Base-by-base conservation (phyloP, 768 basidiomycete genomes). In the Psilocybe tampanensis region DNA sequence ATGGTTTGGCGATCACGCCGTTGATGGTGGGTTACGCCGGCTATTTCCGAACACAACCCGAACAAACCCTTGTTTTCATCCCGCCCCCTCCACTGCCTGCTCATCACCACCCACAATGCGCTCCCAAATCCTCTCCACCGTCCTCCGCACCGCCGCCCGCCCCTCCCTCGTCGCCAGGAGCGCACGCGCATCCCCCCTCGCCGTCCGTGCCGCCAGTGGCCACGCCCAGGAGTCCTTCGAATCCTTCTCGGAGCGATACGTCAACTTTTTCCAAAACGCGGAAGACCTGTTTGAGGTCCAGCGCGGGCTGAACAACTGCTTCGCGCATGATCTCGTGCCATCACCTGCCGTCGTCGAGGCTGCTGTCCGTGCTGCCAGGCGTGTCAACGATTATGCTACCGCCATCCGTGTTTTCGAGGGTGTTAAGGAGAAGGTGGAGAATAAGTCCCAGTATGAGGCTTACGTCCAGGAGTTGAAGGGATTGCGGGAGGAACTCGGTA, bases 261-360 rank as follows among this genome's bases (percentile, higher is more conserved):
- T 94, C 69, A 80, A 80, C 62, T 99, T 99, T 77, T 99, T 99
- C 84, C 76, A 91, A 69, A 82, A 85, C 54, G 94, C 94, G 47
- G 87, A 94, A 69, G 97, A 99, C 77, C 84, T 98, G 56, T 99
- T 99, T 70, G 97, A 99, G 80, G 90, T 99, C 62, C 96, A 99
- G 77, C 92, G 97, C 49, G 97, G 97, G 36, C 80, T 99, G 67
- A 98, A 99, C 83, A 99, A 99, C 83, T 98, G 95, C 80, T 99
- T 99, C 72, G 93, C 97, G 2, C 96, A 98, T 74, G 97, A 99
- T 74, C 85, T 97, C 61, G 95, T 97, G 13, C 94, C 94, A 4
- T 84, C 92, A 1, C 84, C 92, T 23, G 71, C 79, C 53, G 92
- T 96, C 65, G 76, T 95, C 53, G 93, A 95, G 76, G 90, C 92